phyloP scores from a whole-genome alignment of 2,329 filamentous ascomycete species.

The Clonostachys rosea region DNA sequence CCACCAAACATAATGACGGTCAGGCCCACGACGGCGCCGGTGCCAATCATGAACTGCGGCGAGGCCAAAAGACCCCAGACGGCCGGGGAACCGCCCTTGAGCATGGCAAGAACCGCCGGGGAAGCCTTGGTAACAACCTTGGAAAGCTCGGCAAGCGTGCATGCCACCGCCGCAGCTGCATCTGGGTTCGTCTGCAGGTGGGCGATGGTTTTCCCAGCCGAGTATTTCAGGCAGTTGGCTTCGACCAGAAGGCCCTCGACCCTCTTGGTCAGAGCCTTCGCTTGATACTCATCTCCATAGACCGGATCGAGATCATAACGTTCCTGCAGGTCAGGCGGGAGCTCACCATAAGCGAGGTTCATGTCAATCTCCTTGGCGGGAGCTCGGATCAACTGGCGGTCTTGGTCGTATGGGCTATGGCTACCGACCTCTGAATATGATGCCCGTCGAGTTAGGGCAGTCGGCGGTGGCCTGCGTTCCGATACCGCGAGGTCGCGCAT shows the following conservation, averaged over 20 bases:
- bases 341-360: conserved; percentile 84
- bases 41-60: conserved; percentile 92
- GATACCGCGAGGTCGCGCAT: conserved; percentile 14
- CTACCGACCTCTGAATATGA: conserved; percentile 1
- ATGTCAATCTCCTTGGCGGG: conserved; percentile 66
- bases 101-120: conserved; percentile 67
- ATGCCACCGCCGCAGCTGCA: conserved; percentile 86
- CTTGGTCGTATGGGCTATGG: neutral
- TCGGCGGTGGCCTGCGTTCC: conserved; percentile 11
- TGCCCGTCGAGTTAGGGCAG: conserved; percentile 3
- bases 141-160: conserved; percentile 89
- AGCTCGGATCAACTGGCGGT: conserved; percentile 17
- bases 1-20: conserved; percentile 94
- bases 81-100: conserved; percentile 80
- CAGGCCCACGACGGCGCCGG: conserved; percentile 83
- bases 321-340: conserved; percentile 63
- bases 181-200: conserved; percentile 71
- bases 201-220: conserved; percentile 75
- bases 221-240: conserved; percentile 83
- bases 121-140: conserved; percentile 78
- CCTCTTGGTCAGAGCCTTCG: conserved; percentile 59
- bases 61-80: conserved; percentile 83
- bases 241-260: conserved; percentile 79
- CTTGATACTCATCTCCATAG: conserved; percentile 43
- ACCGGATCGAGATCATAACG: conserved; percentile 39